Evolutionary conservation across 2,329 filamentous ascomycete genomes (phyloP), one percentile per base, ranked within the genome.

Genomic region (Endoconidiophora polonica): DNA sequence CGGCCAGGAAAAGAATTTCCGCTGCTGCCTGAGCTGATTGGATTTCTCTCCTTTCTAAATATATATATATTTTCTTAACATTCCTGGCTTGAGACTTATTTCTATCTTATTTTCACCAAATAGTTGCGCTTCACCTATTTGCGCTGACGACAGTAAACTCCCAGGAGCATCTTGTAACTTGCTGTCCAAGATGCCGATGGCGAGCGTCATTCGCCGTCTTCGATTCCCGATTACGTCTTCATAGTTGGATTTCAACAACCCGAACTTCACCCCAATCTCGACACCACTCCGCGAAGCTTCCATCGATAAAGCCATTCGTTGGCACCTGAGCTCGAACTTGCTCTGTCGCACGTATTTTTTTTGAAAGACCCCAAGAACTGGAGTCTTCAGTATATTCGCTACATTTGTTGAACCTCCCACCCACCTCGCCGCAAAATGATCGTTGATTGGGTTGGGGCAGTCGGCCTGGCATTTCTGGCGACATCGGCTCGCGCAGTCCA

Each of bases 401-500:
- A 18, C 16, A 18, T 2, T 18, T 33, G 26, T 33, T 10, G 12
- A 33, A 10, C 5, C 26, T 33, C 26, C 3, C 7, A 5, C 2
- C 26, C 6, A 29, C 29, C 41, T 54, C n/a, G 49, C 56, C 39
- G 16, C 46, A 54, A 56, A 42, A 46, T 66, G 54, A 52, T 70
- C 48, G 54, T 69, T 52, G n/a, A 16, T 23, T 41, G 40, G 18
- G 5, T 49, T 23, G 46, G 29, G 37, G 16, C 48, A 41, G 41
- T 42, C 22, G 46, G 56, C 16, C 48, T 63, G 49, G 59, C 63
- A 51, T 57, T 67, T 23, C 59, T 66, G 52, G 50, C 66, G 6
- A 60, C 61, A 41, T 70, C 74, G 6, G 68, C 65, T 23, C 62
- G 67, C 39, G 85, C 83, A 45, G 86, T 79, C 42, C 76, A 79